Evolutionary conservation across 805 yeast species (phyloP).

Genomic region (Candida gorgasii): DNA sequence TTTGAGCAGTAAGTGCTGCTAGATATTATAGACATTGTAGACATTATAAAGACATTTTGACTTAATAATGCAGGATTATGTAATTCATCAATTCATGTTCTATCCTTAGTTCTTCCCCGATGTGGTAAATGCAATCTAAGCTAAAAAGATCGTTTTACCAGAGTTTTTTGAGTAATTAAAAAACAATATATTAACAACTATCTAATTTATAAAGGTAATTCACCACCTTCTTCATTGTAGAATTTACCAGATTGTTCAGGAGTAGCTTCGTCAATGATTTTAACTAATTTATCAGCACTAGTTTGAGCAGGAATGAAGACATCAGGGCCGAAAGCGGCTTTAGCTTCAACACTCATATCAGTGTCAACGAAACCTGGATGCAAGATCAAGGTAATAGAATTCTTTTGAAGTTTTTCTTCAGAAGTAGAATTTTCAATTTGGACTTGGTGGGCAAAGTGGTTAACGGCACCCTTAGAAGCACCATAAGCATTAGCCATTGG

Average conservation of each 20-base stretch:
- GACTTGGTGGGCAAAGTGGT: constrained; percentile 27
- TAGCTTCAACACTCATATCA: constrained; percentile 16
- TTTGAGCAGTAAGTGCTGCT: too few species aligned
- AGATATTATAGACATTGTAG: too few species aligned
- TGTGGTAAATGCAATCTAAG: too few species aligned
- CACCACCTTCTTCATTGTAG: constrained; percentile 1
- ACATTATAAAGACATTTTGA: too few species aligned
- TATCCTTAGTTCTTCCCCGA: too few species aligned
- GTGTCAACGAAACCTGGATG: constrained; percentile 40
- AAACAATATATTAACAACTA: background rate
- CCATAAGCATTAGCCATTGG: constrained; percentile 24
- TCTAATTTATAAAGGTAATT: constrained; percentile 1
- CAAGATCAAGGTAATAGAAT: constrained; percentile 17
- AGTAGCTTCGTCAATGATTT: background rate
- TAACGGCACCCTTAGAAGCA: constrained; percentile 37
- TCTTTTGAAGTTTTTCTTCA: background rate
- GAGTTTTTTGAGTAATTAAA: too few species aligned
- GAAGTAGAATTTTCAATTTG: constrained; percentile 16
- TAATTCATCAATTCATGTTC: too few species aligned
- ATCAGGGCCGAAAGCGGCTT: background rate
- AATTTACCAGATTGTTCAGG: constrained; percentile 1
- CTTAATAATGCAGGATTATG: too few species aligned
- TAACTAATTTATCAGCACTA: constrained; percentile 5
- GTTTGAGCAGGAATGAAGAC: constrained; percentile 6
- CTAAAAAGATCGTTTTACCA: too few species aligned